Percentiles rank a stretch among this genome's conserved stretches.
Evolutionary conservation across 2,329 filamentous ascomycete genomes (phyloP).

Genomic region (Botrytis elliptica): DNA sequence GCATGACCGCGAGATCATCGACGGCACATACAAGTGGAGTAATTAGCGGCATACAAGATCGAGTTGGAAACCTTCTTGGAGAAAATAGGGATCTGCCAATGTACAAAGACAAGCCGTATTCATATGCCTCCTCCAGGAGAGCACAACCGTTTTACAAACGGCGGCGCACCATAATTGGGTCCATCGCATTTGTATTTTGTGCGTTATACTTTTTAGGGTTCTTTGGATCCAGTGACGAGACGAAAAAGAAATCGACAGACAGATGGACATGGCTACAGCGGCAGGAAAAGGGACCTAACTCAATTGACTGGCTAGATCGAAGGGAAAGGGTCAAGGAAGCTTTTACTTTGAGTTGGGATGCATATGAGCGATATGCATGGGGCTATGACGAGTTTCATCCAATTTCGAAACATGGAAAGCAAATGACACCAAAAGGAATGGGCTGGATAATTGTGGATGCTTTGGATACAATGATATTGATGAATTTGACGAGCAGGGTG

Average conservation of each 20-base stretch:
- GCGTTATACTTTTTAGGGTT: constrained; percentile 70
- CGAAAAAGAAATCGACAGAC: constrained; percentile 41
- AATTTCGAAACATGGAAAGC: constrained; percentile 70
- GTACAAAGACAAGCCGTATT: constrained; percentile 99
- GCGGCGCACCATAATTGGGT: constrained; percentile 57
- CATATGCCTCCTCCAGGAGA: constrained; percentile 60
- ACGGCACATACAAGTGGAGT: constrained; percentile 38
- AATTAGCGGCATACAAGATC: constrained; percentile 57
- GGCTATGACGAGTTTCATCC: constrained; percentile 89
- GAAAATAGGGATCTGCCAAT: constrained; percentile 69
- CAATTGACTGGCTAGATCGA: constrained; percentile 72
- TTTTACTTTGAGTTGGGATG: constrained; percentile 88
- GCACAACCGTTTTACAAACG: constrained; percentile 60
- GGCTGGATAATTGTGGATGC: constrained; percentile 99
- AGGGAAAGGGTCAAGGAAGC: constrained; percentile 82
- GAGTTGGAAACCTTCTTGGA: constrained; percentile 64
- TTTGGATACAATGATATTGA: constrained; percentile 94
- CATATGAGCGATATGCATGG: constrained; percentile 92
- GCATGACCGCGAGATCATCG: constrained; percentile 44
- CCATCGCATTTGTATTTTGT: constrained; percentile 54
- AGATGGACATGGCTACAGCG: constrained; percentile 59
- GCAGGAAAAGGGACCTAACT: constrained; percentile 45
- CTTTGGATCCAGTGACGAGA: constrained; percentile 44
- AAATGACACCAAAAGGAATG: constrained; percentile 86
- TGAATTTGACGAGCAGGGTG: constrained; percentile 89